Conservation (phyloP, 2,329 filamentous ascomycete genomes). For the Meredithiella fracta region DNA sequence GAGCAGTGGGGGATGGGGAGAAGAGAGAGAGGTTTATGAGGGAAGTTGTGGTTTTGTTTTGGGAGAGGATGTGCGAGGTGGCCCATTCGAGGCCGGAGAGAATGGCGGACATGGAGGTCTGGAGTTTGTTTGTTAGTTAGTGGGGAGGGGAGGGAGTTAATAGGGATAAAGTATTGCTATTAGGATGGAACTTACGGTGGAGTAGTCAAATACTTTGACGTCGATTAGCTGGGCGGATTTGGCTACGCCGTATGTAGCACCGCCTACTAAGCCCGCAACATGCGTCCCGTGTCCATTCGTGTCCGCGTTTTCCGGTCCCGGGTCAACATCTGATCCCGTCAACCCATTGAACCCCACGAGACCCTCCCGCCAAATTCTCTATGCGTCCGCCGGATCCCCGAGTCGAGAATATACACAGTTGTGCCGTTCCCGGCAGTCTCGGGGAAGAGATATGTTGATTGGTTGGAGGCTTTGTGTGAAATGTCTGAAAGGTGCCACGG, state of each 20-base stretch:
- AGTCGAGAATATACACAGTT: constrained; percentile 27
- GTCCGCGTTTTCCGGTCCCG: constrained; percentile 13
- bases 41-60: constrained; percentile 18
- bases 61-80: constrained; percentile 19
- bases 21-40: constrained; percentile 29
- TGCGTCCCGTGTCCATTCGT: constrained; percentile 28
- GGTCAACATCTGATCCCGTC: constrained; percentile 9
- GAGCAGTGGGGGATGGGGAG: constrained; percentile 17
- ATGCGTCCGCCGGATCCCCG: constrained; percentile 21
- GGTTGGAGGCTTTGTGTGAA: constrained; percentile 15
- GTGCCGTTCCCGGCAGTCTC: constrained; percentile 22
- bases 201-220: constrained; percentile 29
- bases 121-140: background rate
- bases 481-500: constrained; percentile 17
- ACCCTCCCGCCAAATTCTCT: constrained; percentile 23
- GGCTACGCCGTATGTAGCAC: constrained; percentile 24
- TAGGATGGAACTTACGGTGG: constrained; percentile 17
- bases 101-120: constrained; percentile 17
- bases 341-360: constrained; percentile 20
- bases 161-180: background rate
- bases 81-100: constrained; percentile 25
- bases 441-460: constrained; percentile 21
- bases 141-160: background rate
- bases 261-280: constrained; percentile 23
- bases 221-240: constrained; percentile 28